A percentile compares a stretch with the other conserved stretches of the same genome.
Conservation (phyloP, 345 rosid genomes). For the Populus tremula region DNA sequence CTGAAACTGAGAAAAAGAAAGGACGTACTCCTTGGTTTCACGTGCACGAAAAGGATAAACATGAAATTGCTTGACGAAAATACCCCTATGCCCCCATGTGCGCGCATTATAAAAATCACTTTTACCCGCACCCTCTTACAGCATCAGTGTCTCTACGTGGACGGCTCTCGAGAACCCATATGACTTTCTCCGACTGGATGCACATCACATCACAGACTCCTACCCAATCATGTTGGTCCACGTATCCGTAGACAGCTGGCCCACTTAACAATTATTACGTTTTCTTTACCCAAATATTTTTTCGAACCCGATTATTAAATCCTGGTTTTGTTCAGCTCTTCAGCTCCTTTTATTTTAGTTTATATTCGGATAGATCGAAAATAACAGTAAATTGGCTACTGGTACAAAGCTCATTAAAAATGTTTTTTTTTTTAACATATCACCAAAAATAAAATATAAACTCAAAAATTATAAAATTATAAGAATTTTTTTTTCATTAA, state of each 20-base stretch:
- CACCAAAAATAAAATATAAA: too few relatives aligned
- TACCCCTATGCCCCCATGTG: conserved; percentile 10
- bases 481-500: too few relatives aligned
- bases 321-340: not conserved
- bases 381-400: not conserved
- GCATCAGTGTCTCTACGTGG: conserved; percentile 33
- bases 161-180: not conserved
- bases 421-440: too few relatives aligned
- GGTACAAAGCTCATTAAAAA: too few relatives aligned
- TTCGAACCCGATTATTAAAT: not conserved
- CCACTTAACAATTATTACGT: conserved; percentile 23
- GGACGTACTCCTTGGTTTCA: not conserved
- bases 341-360: too few relatives aligned
- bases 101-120: not conserved
- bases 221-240: conserved; percentile 30
- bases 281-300: not conserved
- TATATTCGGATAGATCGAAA: too few relatives aligned
- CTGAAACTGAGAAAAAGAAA: not conserved
- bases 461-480: too few relatives aligned
- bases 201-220: not conserved
- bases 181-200: conserved; percentile 16
- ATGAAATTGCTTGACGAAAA: conserved; percentile 6
- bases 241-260: conserved; percentile 31
- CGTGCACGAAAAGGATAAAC: conserved; percentile 1
- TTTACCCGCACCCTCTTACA: conserved; percentile 1